A percentile compares a stretch with the other conserved stretches of the same genome.
Evolutionary conservation across 1,284 basidiomycete species (phyloP).

Genomic region (Schizophyllum commune): DNA sequence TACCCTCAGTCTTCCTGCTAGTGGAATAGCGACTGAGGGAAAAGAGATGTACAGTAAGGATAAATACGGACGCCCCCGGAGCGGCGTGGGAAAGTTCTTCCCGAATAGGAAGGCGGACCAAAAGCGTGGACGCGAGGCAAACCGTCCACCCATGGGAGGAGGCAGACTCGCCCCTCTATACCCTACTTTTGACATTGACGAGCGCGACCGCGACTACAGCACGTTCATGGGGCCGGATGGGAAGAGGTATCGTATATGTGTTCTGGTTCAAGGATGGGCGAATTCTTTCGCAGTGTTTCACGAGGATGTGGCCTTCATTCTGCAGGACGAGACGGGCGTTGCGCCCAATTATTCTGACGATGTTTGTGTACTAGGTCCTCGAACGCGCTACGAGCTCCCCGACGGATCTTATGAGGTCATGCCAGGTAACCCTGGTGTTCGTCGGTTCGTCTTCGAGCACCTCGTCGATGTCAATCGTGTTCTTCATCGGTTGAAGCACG

Average conservation of each 20-base stretch:
- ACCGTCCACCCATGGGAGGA: too few species aligned
- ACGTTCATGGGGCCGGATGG: constrained; percentile 18
- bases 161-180: too few species aligned
- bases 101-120: too few species aligned
- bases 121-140: too few species aligned
- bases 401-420: constrained; percentile 11
- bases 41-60: too few species aligned
- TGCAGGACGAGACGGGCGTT: constrained; percentile 17
- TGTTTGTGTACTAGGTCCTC: constrained; percentile 15
- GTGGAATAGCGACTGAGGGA: too few species aligned
- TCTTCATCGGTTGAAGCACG: constrained; percentile 4
- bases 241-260: background rate
- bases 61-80: too few species aligned
- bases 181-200: too few species aligned
- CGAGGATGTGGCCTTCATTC: constrained; percentile 19
- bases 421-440: constrained; percentile 14
- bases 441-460: constrained; percentile 19
- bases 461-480: constrained; percentile 7
- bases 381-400: constrained; percentile 11
- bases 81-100: too few species aligned
- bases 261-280: constrained; percentile 23
- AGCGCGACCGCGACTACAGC: constrained; percentile 13
- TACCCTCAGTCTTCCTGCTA: too few species aligned
- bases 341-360: constrained; percentile 20
- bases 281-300: constrained; percentile 24